Conservation (phyloP, 305 asterid species). For the Fraxinus sp. region DNA sequence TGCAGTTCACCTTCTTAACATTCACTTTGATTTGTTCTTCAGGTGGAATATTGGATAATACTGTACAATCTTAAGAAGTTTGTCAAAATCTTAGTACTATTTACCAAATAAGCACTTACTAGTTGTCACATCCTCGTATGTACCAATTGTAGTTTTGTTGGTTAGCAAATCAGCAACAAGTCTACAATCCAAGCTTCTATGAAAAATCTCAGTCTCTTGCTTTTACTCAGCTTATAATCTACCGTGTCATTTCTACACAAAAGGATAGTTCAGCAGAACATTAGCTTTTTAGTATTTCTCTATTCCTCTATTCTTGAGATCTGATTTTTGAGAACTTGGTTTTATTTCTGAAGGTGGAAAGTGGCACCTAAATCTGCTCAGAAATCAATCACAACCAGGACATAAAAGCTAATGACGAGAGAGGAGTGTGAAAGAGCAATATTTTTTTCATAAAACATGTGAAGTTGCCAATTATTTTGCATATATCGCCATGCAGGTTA, state of each 20-base stretch:
- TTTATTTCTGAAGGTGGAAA: background rate
- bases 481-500: background rate
- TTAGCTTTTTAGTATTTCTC: background rate
- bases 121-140: background rate
- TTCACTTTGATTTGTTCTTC: background rate
- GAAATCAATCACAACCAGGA: background rate
- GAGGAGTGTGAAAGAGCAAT: background rate
- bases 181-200: background rate
- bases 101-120: background rate
- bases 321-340: background rate
- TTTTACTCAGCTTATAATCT: background rate
- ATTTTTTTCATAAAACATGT: background rate
- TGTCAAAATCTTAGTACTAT: background rate
- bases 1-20: background rate
- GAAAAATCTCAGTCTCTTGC: background rate
- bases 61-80: too few species aligned
- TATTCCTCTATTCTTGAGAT: background rate
- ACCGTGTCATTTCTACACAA: background rate
- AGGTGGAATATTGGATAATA: background rate
- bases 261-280: background rate
- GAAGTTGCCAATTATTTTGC: background rate
- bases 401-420: background rate
- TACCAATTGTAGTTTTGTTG: background rate
- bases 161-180: background rate
- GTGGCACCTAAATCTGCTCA: background rate